Evolutionary conservation across 2,329 filamentous ascomycete species (phyloP), one percentile per base, ranked within the genome.

Genomic region (Anthostomella pinea): DNA sequence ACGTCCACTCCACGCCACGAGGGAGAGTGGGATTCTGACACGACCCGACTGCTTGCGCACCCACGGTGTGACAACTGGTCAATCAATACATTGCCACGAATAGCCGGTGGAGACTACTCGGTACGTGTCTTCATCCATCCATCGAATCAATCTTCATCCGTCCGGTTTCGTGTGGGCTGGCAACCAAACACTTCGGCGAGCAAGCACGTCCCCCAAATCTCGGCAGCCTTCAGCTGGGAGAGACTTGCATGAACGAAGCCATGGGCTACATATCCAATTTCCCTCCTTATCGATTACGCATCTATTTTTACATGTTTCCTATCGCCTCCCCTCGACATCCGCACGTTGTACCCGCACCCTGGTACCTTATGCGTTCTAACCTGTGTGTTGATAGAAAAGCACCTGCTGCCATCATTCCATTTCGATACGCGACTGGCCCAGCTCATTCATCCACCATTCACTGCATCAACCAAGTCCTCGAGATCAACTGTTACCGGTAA

Each of bases 161-260:
- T n/a, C n/a, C n/a, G n/a, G n/a, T n/a, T n/a, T n/a, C n/a, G n/a
- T n/a, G n/a, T n/a, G n/a, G n/a, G n/a, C n/a, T n/a, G n/a, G n/a
- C n/a, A n/a, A n/a, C n/a, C n/a, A n/a, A n/a, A n/a, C n/a, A n/a
- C n/a, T n/a, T n/a, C n/a, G n/a, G n/a, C n/a, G n/a, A n/a, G n/a
- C n/a, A n/a, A n/a, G n/a, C 53, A 56, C 57, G 54, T 54, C 54
- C 58, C 57, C n/a, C n/a, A n/a, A 65, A 63, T 65, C 49, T 64
- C 62, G 61, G 60, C 60, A 62, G 54, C 55, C 49, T 46, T 59
- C 54, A 54, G 52, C 60, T 62, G 52, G 54, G 58, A 41, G 36
- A 45, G 46, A 58, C 56, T 46, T 56, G 58, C 59, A 60, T 62
- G 51, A 60, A 58, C 56, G 51, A 55, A 53, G 52, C 50, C 53